Conservation (phyloP, 2,329 filamentous ascomycete species). For the Cyphellophora europaea region DNA sequence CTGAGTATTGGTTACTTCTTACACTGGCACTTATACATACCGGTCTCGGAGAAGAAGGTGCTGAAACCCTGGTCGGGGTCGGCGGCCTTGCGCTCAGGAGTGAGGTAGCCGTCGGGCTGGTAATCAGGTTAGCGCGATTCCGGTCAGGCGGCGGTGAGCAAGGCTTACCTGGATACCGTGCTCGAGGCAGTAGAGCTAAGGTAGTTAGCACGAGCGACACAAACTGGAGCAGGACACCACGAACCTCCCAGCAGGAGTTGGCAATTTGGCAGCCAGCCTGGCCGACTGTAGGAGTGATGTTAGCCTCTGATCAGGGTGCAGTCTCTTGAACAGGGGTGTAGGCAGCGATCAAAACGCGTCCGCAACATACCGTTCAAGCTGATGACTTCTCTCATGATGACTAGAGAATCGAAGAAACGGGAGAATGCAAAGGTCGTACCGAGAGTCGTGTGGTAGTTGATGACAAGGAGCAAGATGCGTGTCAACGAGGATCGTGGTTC, state of each 20-base stretch:
- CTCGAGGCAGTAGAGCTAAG: constrained; percentile 97
- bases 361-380: constrained; percentile 83
- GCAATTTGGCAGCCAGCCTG: constrained; percentile 99
- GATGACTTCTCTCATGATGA: constrained; percentile 96
- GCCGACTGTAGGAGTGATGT: constrained; percentile 66
- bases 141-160: constrained; percentile 1
- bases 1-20: background rate
- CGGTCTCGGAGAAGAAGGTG: constrained; percentile 99
- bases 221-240: constrained; percentile 29
- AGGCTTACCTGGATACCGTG: constrained; percentile 90
- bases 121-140: constrained; percentile 6
- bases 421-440: background rate
- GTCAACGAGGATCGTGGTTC: background rate
- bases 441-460: background rate
- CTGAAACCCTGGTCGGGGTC: constrained; percentile 97
- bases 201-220: constrained; percentile 20
- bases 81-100: constrained; percentile 89
- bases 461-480: background rate
- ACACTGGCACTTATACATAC: constrained; percentile 45
- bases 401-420: constrained; percentile 2
- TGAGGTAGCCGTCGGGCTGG: constrained; percentile 97
- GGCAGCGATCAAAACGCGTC: constrained; percentile 16
- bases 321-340: constrained; percentile 13
- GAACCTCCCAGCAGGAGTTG: constrained; percentile 99
- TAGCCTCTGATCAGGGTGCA: constrained; percentile 32